Percentiles rank a stretch among this genome's conserved stretches.
Conservation (phyloP, 2,329 filamentous ascomycete genomes). For the Fusarium palustre region DNA sequence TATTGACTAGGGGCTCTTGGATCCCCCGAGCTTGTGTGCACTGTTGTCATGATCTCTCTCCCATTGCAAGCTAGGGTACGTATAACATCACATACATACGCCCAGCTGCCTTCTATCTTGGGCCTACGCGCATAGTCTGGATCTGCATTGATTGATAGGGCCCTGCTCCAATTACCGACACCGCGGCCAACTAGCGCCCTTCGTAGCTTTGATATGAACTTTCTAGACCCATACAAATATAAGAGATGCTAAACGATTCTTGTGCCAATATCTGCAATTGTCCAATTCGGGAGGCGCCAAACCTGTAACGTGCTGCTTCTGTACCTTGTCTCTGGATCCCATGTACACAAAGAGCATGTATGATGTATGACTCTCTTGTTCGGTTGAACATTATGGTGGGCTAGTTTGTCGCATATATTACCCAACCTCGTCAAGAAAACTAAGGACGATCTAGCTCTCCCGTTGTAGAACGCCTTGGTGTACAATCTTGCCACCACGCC, state of each 20-base stretch:
- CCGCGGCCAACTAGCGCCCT: slow-evolving; percentile 40
- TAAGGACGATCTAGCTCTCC: background rate
- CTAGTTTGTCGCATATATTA: slow-evolving; percentile 22
- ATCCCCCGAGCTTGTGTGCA: background rate
- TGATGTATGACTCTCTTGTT: slow-evolving; percentile 13
- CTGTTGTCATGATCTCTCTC: background rate
- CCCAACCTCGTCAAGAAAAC: slow-evolving; percentile 17
- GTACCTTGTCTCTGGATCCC: background rate
- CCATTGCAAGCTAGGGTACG: background rate
- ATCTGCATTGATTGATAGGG: slow-evolving; percentile 22
- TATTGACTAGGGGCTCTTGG: background rate
- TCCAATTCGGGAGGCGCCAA: slow-evolving; percentile 34
- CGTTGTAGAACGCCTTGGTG: slow-evolving; percentile 3
- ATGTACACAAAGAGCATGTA: background rate
- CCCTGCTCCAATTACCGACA: slow-evolving; percentile 41
- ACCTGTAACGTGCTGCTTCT: slow-evolving; percentile 3
- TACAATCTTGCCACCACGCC: slow-evolving; percentile 16
- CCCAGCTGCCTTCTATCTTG: slow-evolving; percentile 29
- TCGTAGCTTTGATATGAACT: slow-evolving; percentile 16
- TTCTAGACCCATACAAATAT: slow-evolving; percentile 18
- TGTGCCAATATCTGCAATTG: slow-evolving; percentile 41
- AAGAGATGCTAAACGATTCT: slow-evolving; percentile 39
- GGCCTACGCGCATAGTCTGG: slow-evolving; percentile 7
- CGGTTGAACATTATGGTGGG: background rate
- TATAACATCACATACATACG: background rate